Evolutionary conservation across 2,329 filamentous ascomycete genomes (phyloP), one percentile per base, ranked within the genome.

Genomic region (Tolypocladium nubicola): DNA sequence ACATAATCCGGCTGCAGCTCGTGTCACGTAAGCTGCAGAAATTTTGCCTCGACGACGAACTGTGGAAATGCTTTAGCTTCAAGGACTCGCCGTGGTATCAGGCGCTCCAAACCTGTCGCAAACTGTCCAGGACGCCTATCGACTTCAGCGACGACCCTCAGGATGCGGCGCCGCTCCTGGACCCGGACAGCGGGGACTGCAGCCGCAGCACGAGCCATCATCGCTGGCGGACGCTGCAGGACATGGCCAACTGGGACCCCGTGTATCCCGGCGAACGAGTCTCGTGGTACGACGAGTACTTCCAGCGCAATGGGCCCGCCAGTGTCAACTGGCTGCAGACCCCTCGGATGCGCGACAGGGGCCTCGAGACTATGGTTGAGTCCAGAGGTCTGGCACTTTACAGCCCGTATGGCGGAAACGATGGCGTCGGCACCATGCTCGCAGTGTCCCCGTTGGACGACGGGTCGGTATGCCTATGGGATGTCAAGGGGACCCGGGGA

Each of bases 221-320:
- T 26, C 65, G 61, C 55, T 56, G 65, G 45, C 66, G 63, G 35
- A 62, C 63, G 37, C 57, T 67, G 1, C 80, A 84, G 54, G 80
- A 89, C 58, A 76, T 88, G 66, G 85, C 86, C 5, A 90, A 90
- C 63, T 96, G 91, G 91, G 90, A 96, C 63, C 89, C 89, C 0
- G 83, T 83, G 0, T 90, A 87, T 61, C 82, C 85, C 0, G 75
- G 73, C 5, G 91, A 97, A 71, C 77, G 76, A 45, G 78, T 92
- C 23, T 84, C 88, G 53, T 97, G 90, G 87, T 96, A 96, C 69
- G 82, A 88, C 57, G 92, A 97, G 70, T 96, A 91, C 67, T 87
- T 95, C 61, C 89, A 92, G 56, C 81, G 92, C 39, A 81, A 92
- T 71, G 90, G 84, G 1, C 85, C 86, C 0, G 78, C 90, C n/a